Percentiles rank a stretch among this genome's conserved stretches.
These are phyloP conservation scores for Effrenium voratum DNA, from an alignment of 73 alveolate genomes.

Conservation along the genomic window DNA sequence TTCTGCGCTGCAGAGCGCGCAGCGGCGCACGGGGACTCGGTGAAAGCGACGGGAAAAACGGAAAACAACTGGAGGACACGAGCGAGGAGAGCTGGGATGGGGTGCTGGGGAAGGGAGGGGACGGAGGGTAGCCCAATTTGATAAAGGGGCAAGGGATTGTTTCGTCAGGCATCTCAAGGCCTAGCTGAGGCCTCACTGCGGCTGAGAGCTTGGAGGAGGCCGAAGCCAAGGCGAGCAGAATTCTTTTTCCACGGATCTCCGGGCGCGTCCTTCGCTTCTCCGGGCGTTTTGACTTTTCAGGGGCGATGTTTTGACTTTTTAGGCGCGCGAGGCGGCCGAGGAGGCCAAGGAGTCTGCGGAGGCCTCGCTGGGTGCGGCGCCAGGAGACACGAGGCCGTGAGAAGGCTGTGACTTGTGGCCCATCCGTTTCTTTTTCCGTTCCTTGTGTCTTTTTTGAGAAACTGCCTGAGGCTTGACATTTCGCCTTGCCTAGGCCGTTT, in stretches of 20 bases:
- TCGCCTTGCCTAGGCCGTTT: background rate
- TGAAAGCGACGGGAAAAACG: too few species aligned
- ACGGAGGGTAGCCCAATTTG: too few species aligned
- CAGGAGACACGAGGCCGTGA: background rate
- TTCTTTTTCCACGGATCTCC: background rate
- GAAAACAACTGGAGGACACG: too few species aligned
- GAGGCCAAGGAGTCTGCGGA: conserved; percentile 42
- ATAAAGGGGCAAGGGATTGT: background rate
- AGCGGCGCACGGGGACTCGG: too few species aligned
- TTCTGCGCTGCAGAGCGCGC: too few species aligned
- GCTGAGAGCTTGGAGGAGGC: conserved; percentile 25
- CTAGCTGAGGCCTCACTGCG: background rate
- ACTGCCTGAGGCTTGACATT: background rate
- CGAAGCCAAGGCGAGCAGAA: conserved; percentile 16
- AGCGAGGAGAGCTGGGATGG: too few species aligned
- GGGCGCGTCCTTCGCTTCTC: background rate
- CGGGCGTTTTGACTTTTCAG: background rate
- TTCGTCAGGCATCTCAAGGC: too few species aligned
- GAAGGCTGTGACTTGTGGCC: background rate
- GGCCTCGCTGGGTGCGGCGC: conserved; percentile 8
- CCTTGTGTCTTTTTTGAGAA: background rate
- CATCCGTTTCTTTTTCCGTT: background rate
- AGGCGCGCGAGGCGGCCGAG: conserved; percentile 44
- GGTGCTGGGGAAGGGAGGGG: too few species aligned
- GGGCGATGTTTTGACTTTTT: too few species aligned